A percentile compares a stretch with the other conserved stretches of the same genome.
phyloP scores from a whole-genome alignment of 2,329 filamentous ascomycete genomes.

The Hymenoscyphus fructigenus region DNA sequence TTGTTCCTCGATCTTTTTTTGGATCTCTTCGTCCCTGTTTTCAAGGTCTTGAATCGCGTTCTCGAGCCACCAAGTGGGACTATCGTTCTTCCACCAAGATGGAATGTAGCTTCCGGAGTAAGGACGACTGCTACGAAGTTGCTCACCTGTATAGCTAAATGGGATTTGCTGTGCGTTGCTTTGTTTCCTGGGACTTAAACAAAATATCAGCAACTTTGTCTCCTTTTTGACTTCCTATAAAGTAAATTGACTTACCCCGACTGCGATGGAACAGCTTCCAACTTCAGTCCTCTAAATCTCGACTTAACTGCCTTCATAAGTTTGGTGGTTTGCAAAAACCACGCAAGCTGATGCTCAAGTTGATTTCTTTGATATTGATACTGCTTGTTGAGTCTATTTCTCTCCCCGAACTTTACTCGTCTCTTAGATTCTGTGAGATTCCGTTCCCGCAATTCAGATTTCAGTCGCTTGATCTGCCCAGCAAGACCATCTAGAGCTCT shows the following conservation, averaged over 20 bases:
- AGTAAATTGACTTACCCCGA: neutral
- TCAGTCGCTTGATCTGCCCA: neutral
- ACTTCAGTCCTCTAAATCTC: neutral
- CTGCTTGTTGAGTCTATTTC: neutral
- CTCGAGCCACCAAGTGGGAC: neutral
- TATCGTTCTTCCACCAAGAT: neutral
- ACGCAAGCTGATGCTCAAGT: neutral
- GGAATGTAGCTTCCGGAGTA: neutral
- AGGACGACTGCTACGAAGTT: neutral
- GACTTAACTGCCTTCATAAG: conserved; percentile 1
- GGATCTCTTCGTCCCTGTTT: neutral
- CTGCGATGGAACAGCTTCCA: neutral
- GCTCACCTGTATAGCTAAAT: neutral
- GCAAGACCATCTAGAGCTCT: conserved; percentile 2
- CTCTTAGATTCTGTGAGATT: neutral
- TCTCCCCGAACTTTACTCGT: neutral
- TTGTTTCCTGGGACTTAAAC: neutral
- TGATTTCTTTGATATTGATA: neutral
- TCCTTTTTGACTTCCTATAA: neutral
- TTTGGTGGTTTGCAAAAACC: conserved; percentile 3
- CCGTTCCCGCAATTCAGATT: neutral
- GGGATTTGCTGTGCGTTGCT: neutral
- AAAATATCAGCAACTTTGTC: neutral
- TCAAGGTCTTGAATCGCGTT: neutral
- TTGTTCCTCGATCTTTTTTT: neutral